Evolutionary conservation across 257 asterid species (phyloP).

Genomic region (Primulina huaijiensis): DNA sequence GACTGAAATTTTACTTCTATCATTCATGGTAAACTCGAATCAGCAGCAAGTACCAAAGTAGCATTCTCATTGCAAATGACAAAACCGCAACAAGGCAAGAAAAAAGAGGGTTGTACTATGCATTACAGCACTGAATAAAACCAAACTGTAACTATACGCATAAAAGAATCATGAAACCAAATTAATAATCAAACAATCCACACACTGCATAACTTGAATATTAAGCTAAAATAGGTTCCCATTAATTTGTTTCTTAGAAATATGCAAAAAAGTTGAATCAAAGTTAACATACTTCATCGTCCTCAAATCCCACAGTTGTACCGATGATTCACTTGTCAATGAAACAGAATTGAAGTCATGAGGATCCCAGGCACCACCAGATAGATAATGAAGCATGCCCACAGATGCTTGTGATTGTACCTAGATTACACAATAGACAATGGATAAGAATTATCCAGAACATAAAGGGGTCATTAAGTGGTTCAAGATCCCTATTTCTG

Average conservation of each 20-base stretch:
- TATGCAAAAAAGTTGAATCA: conserved; percentile 19
- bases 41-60: conserved; percentile 10
- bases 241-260: conserved; percentile 15
- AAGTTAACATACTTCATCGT: conserved; percentile 71
- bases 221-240: conserved; percentile 8
- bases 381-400: conserved; percentile 69
- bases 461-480: conserved; percentile 26
- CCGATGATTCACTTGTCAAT: conserved; percentile 77
- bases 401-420: conserved; percentile 89
- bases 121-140: background rate
- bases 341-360: conserved; percentile 70
- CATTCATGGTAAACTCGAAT: background rate
- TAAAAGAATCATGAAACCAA: background rate
- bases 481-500: conserved; percentile 22
- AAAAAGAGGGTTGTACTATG: background rate
- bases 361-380: conserved; percentile 99
- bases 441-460: conserved; percentile 50
- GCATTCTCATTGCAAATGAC: conserved; percentile 7
- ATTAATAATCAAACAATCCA: conserved; percentile 1
- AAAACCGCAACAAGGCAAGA: background rate
- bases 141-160: background rate
- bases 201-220: conserved; percentile 10
- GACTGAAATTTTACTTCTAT: background rate
- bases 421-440: conserved; percentile 62
- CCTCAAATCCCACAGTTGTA: conserved; percentile 95